A percentile compares a stretch with the other conserved stretches of the same genome.
Evolutionary conservation across 176 grass and related monocot species (phyloP).

Genomic region (Echinochloa phyllopogon): DNA sequence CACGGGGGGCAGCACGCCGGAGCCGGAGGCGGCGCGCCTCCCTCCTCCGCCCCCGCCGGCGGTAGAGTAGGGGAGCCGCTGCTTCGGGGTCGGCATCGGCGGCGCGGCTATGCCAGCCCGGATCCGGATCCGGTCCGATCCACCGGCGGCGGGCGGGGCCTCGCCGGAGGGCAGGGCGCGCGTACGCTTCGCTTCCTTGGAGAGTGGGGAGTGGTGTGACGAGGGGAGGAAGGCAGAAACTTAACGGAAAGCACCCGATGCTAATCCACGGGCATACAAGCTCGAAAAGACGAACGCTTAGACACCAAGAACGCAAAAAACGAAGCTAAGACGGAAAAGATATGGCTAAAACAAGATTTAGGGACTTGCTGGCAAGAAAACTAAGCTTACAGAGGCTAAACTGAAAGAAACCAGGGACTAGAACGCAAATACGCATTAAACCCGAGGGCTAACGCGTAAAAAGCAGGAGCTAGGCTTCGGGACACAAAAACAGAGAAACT

Average conservation of each 20-base stretch:
- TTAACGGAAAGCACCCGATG: conserved; percentile 8
- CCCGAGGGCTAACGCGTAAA: no score
- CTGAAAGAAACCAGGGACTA: no score
- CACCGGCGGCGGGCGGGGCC: conserved; percentile 28
- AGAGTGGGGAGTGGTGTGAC: conserved; percentile 19
- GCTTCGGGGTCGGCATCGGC: conserved; percentile 65
- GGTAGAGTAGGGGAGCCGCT: conserved; percentile 52
- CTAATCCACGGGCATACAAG: no score
- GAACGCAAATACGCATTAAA: no score
- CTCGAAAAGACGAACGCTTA: no score
- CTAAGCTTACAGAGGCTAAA: no score
- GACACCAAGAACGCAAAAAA: no score
- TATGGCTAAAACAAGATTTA: no score
- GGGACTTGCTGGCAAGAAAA: no score
- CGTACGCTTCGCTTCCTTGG: not conserved
- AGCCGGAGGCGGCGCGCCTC: conserved; percentile 53
- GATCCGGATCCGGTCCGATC: conserved; percentile 20
- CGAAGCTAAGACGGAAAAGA: no score
- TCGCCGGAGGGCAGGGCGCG: conserved; percentile 19
- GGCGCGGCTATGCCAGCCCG: not conserved
- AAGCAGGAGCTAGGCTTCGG: no score
- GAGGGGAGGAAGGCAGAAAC: conserved; percentile 1
- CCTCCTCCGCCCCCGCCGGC: conserved; percentile 37
- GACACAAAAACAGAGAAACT: no score
- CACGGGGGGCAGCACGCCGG: conserved; percentile 42